Evolutionary conservation across 1,284 basidiomycete species (phyloP), one percentile per base, ranked within the genome.

Genomic region (Wallemia ichthyophaga): DNA sequence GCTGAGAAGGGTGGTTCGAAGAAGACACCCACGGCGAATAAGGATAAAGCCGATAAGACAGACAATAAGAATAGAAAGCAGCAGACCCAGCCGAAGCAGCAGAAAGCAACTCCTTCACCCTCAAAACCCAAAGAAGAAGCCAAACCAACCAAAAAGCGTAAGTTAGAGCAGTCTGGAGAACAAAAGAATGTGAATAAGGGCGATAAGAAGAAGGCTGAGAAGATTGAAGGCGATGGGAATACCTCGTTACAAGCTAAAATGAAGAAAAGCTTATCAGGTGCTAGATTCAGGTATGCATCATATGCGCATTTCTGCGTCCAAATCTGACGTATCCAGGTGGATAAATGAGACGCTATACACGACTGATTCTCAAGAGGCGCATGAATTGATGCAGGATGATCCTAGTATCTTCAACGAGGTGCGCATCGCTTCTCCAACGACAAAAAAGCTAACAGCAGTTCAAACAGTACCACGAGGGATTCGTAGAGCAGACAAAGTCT

Each of bases 281-380:
- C 86, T 17, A 77, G 82, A 26, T 91, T 91, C 69, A 77, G 86
- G 84, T 83, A 59, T 65, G 73, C 63, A 21, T 28, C 27, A 27
- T 26, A 58, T 13, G 60, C 17, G 55, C 19, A 57, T 59, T 26
- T 26, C 26, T 60, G 25, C 55, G n/a, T n/a, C n/a, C n/a, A n/a
- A n/a, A 54, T 37, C 58, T 58, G 58, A 11, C 58, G 28, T 23
- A 59, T 57, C 26, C 24, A 86, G 85, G 66, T 77, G 82, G 72
- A 83, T 89, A 63, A 94, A 92, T 67, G 87, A 91, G 71, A 76
- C 75, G 57, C 71, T 94, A 25, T 94, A 92, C 72, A 85, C 85
- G 63, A 82, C 80, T 1, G 76, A 78, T 60, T 86, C 86, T 63
- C 71, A 69, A 25, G 74, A 82, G 58, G 85, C 86, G 3, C 76